A percentile compares a stretch with the other conserved stretches of the same genome.
phyloP scores from a whole-genome alignment of 352 stramenopile species.

The Phytophthora chlamydospora region DNA sequence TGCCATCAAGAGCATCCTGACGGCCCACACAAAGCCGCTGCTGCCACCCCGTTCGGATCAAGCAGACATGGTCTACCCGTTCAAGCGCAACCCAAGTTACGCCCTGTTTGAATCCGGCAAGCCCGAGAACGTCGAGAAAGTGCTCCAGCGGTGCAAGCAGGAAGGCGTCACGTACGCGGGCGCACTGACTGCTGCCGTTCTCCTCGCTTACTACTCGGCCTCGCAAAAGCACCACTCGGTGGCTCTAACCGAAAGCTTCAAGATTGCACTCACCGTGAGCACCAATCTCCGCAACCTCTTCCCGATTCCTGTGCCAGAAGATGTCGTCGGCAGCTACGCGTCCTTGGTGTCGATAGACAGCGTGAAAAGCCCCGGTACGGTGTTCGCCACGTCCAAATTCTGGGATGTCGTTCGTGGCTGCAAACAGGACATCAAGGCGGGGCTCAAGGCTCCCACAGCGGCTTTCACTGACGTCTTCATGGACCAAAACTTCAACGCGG shows the following conservation, averaged over 20 bases:
- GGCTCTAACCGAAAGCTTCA: constrained; percentile 27
- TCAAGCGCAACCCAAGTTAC: constrained; percentile 34
- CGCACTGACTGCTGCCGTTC: constrained; percentile 30
- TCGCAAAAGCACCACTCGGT: constrained; percentile 15
- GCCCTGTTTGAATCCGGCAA: constrained; percentile 35
- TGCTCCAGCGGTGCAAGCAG: constrained; percentile 32
- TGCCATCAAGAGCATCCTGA: constrained; percentile 25
- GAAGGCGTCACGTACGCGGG: constrained; percentile 46
- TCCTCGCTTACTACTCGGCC: constrained; percentile 31
- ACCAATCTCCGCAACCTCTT: constrained; percentile 32
- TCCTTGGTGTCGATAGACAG: constrained; percentile 24
- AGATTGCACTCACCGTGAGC: constrained; percentile 27
- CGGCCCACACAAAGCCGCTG: constrained; percentile 28
- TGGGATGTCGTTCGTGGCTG: constrained; percentile 51
- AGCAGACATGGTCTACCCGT: constrained; percentile 31
- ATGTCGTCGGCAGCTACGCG: constrained; percentile 39
- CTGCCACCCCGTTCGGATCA: constrained; percentile 33
- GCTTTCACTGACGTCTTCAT: constrained; percentile 35
- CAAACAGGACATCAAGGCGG: constrained; percentile 27
- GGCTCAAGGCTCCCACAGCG: constrained; percentile 16
- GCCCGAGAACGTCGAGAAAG: constrained; percentile 25
- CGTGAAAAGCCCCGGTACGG: constrained; percentile 10
- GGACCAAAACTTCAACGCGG: constrained; percentile 34
- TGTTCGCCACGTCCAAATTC: constrained; percentile 33
- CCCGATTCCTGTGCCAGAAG: constrained; percentile 20